Evolutionary conservation across 2,329 filamentous ascomycete species (phyloP), one percentile per base, ranked within the genome.

Genomic region (Colletotrichum sp.): DNA sequence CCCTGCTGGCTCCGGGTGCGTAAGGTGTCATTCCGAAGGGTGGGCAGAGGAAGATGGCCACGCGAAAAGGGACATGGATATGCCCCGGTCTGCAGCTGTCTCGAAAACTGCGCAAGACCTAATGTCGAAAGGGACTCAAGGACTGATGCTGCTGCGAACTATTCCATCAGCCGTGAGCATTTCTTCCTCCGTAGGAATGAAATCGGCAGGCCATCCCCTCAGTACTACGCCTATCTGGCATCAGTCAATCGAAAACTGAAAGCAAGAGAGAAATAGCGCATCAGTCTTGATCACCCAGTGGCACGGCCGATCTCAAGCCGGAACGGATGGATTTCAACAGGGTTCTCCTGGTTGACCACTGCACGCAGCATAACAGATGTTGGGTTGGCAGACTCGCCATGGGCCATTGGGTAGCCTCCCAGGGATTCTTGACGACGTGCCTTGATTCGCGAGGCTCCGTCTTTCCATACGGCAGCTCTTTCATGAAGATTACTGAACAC

Each of bases 11-110:
- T 39, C 57, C 57, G 64, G 73, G 57, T 75, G 55, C 28, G 59
- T 28, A 28, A 62, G 34, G 34, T 72, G 39, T 32, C 39, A 72
- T 62, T 75, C 63, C 64, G 73, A 64, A 70, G 32, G 49, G 57
- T 64, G 73, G 30, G 65, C 49, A 63, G 26, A 34, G 57, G 16
- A 52, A 52, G 44, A 68, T 30, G 62, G 70, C 73, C 73, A 76
- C 69, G 57, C 69, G 73, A 76, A 65, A 68, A 68, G 30, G 15
- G 59, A 64, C 64, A 72, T 68, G 64, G 64, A 68, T 73, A 26
- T 44, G 44, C 39, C 63, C 57, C 26, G 64, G 70, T 32, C 72
- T 18, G 70, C 73, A 57, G 70, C 63, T 72, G 49, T 63, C 57
- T 68, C 36, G 39, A 34, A 44, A 30, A 60, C 21, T 36, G 49